Base-by-base conservation (phyloP, 768 basidiomycete species). In the Russula earlei region DNA sequence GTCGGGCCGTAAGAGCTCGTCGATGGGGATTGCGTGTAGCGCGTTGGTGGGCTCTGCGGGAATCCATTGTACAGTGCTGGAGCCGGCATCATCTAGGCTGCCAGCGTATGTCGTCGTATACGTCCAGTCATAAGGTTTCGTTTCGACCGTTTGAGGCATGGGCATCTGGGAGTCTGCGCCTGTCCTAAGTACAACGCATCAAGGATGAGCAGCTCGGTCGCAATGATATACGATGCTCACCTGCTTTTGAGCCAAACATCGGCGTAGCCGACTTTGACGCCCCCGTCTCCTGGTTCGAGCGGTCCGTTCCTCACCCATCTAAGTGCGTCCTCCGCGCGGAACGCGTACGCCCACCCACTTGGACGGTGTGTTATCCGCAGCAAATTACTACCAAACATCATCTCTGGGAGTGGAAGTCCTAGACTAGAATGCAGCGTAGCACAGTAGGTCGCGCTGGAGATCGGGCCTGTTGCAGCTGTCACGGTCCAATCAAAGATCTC, bases 61-160 rank as follows among this genome's bases (percentile, higher is more conserved):
- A 19, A 56, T 66, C 84, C 86, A 87, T 1, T 61, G 54, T 33
- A 65, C 61, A 3, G 62, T 57, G 34, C 53, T 62, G 17, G 65
- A 62, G 0, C 68, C 58, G 19, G 55, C 48, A 14, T 59, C 29
- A 2, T 63, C 48, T 19, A 43, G 62, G 62, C 85, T 82, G 0
- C 95, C 96, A 0, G 82, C 64, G 62, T 97, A 93, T 3, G 78
- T 82, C 1, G 92, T 90, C 2, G 94, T 96, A 68, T 96, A 98
- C 11, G 96, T 99, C 96, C 96, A 98, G 66, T 99, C 96, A 69
- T 90, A 97, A 0, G 85, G 87, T 63, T 94, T 96, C 8, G 91
- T 85, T 0, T 77, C 67, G 20, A 83, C 79, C 5, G 87, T 87
- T 59, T 77, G 69, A 3, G 89, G 87, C 72, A 89, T 80, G 0